Evolutionary conservation across 116 monocot species (phyloP).

Genomic region (Iris pallida): DNA sequence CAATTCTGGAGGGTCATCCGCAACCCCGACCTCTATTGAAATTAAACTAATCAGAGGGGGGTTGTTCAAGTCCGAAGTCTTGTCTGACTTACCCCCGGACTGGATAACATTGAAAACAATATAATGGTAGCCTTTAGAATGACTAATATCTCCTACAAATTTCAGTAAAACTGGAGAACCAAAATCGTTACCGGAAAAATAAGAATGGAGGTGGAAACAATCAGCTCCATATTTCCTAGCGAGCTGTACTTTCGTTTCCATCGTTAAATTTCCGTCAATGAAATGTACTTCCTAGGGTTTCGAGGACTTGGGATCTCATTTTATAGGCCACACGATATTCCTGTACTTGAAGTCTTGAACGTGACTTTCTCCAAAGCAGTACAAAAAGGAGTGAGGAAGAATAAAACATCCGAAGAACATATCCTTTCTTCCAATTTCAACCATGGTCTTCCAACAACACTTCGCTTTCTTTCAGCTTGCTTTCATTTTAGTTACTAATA

Average conservation of each 20-base stretch:
- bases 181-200: constrained; percentile 28
- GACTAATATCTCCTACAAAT: not conserved
- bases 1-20: too few relatives aligned
- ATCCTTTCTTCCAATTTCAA: constrained; percentile 30
- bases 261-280: not conserved
- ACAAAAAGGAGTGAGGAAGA: constrained; percentile 5
- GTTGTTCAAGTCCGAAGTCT: too few relatives aligned
- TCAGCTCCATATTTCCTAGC: constrained; percentile 36
- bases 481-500: not conserved
- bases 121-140: not conserved
- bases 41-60: too few relatives aligned
- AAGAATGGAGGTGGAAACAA: constrained; percentile 21
- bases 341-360: constrained; percentile 15
- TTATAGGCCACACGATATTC: constrained; percentile 17
- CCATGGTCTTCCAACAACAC: constrained; percentile 13
- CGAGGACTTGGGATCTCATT: constrained; percentile 4
- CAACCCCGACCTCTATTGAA: too few relatives aligned
- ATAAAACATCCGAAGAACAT: constrained; percentile 28
- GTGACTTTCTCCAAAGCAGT: constrained; percentile 23
- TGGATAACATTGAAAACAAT: not conserved
- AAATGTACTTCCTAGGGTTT: not conserved
- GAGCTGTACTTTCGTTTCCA: constrained; percentile 15
- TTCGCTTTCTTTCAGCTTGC: constrained; percentile 18
- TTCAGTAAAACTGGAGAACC: not conserved
- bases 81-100: too few relatives aligned